Evolutionary conservation across 2,329 filamentous ascomycete species (phyloP).

Genomic region (Cercospora janseana): DNA sequence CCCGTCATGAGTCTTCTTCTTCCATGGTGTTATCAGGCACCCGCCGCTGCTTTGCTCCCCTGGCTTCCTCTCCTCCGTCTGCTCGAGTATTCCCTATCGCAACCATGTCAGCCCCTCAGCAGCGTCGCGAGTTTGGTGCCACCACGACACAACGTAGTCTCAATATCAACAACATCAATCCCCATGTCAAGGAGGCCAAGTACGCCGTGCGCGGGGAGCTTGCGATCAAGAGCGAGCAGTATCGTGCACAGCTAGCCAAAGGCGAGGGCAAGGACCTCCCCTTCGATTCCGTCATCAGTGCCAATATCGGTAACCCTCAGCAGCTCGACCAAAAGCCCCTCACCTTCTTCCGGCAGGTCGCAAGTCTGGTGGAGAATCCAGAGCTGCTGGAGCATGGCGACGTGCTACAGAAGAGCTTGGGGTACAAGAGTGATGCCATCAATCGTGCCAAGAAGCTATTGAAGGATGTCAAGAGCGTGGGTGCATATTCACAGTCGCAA

Average conservation of each 20-base stretch:
- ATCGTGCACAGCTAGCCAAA: constrained; percentile 67
- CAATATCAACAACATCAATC: constrained; percentile 87
- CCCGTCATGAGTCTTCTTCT: background rate
- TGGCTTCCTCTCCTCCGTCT: background rate
- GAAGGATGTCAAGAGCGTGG: constrained; percentile 82
- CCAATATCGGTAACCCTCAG: constrained; percentile 98
- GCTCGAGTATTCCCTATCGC: constrained; percentile 15
- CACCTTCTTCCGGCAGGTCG: constrained; percentile 97
- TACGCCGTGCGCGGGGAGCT: constrained; percentile 97
- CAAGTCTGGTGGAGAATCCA: constrained; percentile 90
- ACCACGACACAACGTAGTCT: constrained; percentile 42
- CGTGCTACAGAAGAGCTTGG: constrained; percentile 70
- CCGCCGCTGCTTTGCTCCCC: too few species aligned
- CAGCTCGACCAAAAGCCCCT: constrained; percentile 99
- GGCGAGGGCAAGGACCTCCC: constrained; percentile 65
- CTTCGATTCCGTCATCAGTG: constrained; percentile 87
- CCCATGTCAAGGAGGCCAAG: constrained; percentile 78
- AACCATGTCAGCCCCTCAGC: constrained; percentile 25
- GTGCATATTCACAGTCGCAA: constrained; percentile 93
- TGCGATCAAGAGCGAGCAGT: constrained; percentile 88
- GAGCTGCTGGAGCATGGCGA: constrained; percentile 77
- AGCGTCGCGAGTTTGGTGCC: constrained; percentile 26
- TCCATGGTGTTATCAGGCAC: background rate
- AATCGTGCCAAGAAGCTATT: constrained; percentile 78
- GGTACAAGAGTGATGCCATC: constrained; percentile 87